Conservation (phyloP, 305 asterid genomes). For the Caryopteris hybrid region DNA sequence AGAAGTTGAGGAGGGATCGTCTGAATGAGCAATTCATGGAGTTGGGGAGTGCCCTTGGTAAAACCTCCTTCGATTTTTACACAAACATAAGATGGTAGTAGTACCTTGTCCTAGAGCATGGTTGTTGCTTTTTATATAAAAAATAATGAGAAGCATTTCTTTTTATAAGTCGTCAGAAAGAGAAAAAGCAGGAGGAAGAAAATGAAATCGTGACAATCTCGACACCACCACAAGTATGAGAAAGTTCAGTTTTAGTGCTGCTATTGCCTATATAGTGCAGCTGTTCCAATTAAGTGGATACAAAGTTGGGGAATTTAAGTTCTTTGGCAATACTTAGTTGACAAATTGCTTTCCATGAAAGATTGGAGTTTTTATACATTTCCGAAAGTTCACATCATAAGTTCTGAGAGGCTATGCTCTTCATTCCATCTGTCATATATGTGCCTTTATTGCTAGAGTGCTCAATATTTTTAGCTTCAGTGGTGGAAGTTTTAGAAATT, state of each 20-base stretch:
- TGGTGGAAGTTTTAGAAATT: slow-evolving; percentile 15
- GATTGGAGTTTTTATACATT: background rate
- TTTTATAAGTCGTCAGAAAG: background rate
- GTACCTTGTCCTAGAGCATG: background rate
- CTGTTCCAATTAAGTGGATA: background rate
- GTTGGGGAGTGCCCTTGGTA: slow-evolving; percentile 87
- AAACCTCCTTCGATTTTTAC: slow-evolving; percentile 6
- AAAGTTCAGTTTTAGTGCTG: background rate
- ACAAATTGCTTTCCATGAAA: background rate
- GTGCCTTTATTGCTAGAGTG: slow-evolving; percentile 1
- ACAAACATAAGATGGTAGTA: background rate
- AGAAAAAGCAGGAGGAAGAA: background rate
- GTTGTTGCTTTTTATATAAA: background rate
- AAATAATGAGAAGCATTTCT: background rate
- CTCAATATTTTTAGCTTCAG: background rate
- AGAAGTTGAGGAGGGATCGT: slow-evolving; percentile 95
- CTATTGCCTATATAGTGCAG: background rate
- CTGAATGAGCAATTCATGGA: slow-evolving; percentile 85
- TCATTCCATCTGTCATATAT: background rate
- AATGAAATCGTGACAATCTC: background rate
- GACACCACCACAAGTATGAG: background rate
- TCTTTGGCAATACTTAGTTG: background rate
- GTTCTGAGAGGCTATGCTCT: background rate
- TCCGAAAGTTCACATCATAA: background rate
- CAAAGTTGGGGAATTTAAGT: background rate